These are phyloP conservation scores for Anacardium occidentale DNA, from an alignment of 345 rosid species.

Conservation along the genomic window DNA sequence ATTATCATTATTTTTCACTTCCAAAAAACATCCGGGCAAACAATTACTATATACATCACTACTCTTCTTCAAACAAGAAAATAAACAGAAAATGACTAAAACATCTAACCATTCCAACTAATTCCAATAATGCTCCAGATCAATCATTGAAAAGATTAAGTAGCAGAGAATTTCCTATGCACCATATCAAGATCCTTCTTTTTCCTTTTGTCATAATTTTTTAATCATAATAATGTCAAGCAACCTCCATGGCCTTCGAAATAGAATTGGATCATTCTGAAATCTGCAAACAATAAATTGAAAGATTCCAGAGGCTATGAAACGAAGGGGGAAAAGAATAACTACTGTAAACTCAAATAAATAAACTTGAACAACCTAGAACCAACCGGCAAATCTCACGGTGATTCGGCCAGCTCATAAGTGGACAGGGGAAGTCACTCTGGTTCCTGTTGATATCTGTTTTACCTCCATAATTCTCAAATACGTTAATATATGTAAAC, in stretches of 20 bases:
- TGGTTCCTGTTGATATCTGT: slow-evolving; percentile 13
- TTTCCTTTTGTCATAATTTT: not conserved
- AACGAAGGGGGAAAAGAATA: slow-evolving; percentile 14
- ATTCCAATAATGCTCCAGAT: not conserved
- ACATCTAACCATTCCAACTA: slow-evolving; percentile 23
- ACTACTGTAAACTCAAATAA: slow-evolving; percentile 15
- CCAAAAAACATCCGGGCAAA: not conserved
- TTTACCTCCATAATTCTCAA: slow-evolving; percentile 16
- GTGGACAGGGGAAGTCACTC: slow-evolving; percentile 16
- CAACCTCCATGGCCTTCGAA: slow-evolving; percentile 24
- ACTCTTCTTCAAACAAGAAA: not conserved
- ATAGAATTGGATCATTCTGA: slow-evolving; percentile 24
- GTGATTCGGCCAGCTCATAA: slow-evolving; percentile 21
- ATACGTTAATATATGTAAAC: slow-evolving; percentile 18
- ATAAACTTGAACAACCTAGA: slow-evolving; percentile 20
- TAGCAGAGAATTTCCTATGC: not conserved
- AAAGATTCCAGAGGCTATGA: slow-evolving; percentile 19
- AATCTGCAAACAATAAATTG: slow-evolving; percentile 27
- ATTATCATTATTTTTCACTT: not conserved
- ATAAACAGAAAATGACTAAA: not conserved
- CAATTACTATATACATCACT: slow-evolving; percentile 3
- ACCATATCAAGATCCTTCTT: not conserved
- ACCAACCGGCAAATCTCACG: slow-evolving; percentile 19
- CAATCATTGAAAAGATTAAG: not conserved
- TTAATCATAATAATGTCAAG: slow-evolving; percentile 17